A percentile compares a stretch with the other conserved stretches of the same genome.
phyloP scores from a whole-genome alignment of 1,284 basidiomycete species.

The Ustilago shanxiensis region DNA sequence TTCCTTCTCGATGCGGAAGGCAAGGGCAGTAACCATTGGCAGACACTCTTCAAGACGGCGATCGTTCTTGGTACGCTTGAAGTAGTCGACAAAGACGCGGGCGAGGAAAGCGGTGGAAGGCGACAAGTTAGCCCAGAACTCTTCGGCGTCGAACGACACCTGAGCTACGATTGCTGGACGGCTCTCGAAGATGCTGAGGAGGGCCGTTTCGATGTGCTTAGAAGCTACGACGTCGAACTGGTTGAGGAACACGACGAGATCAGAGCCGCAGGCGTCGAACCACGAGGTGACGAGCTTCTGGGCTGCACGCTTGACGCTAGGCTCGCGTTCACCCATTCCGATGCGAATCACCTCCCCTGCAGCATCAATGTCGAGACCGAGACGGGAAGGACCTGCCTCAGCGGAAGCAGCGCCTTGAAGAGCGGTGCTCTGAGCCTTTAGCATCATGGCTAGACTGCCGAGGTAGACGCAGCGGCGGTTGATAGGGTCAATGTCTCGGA shows the following conservation, averaged over 20 bases:
- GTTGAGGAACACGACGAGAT: conserved; percentile 74
- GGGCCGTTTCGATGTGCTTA: conserved; percentile 78
- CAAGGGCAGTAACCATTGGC: conserved; percentile 89
- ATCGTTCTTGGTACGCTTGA: conserved; percentile 76
- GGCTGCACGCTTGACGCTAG: conserved; percentile 82
- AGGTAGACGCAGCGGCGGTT: conserved; percentile 86
- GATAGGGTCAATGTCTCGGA: conserved; percentile 85
- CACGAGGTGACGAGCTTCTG: conserved; percentile 73
- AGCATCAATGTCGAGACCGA: conserved; percentile 56
- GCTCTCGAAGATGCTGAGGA: conserved; percentile 77
- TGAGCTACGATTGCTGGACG: conserved; percentile 76
- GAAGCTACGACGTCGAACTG: conserved; percentile 77
- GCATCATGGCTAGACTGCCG: conserved; percentile 66
- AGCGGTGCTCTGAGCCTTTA: conserved; percentile 36
- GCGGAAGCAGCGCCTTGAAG: conserved; percentile 26
- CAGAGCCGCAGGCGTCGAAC: conserved; percentile 59
- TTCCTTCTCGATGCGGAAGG: conserved; percentile 83
- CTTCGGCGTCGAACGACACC: conserved; percentile 77
- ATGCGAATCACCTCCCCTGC: conserved; percentile 71
- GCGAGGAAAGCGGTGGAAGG: conserved; percentile 87
- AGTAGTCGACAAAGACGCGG: conserved; percentile 86
- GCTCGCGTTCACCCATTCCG: conserved; percentile 89
- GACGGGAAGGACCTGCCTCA: conserved; percentile 41
- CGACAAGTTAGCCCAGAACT: conserved; percentile 81
- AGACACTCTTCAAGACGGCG: conserved; percentile 80